Conservation (phyloP, 2,329 filamentous ascomycete genomes). For the Parastagonospora nodorum region DNA sequence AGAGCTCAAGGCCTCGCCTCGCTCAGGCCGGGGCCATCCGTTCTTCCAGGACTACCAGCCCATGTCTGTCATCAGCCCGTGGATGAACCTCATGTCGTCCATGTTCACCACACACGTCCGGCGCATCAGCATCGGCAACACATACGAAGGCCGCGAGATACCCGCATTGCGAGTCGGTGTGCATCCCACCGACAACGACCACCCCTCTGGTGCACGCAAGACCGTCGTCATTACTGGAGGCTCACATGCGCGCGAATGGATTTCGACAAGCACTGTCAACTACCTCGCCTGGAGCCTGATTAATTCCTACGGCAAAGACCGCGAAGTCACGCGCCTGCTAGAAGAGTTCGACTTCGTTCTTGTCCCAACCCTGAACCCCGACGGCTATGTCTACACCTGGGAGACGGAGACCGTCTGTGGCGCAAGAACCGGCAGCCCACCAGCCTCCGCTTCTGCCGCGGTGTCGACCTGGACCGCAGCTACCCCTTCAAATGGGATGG, state of each 20-base stretch:
- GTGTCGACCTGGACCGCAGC: slow-evolving; percentile 85
- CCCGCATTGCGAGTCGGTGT: slow-evolving; percentile 77
- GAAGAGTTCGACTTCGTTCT: slow-evolving; percentile 87
- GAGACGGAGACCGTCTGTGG: slow-evolving; percentile 92
- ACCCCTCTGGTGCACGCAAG: slow-evolving; percentile 61
- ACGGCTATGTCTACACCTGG: slow-evolving; percentile 95
- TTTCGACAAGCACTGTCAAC: slow-evolving; percentile 86
- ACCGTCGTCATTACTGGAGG: slow-evolving; percentile 84
- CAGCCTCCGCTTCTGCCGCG: slow-evolving; percentile 78
- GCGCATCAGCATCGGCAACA: slow-evolving; percentile 77
- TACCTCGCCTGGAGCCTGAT: slow-evolving; percentile 90
- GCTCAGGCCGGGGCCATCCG: slow-evolving; percentile 59
- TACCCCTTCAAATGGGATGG: slow-evolving; percentile 87
- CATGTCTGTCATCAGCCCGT: slow-evolving; percentile 79
- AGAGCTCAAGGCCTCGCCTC: slow-evolving; percentile 34
- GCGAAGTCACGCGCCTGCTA: slow-evolving; percentile 74
- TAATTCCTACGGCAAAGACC: slow-evolving; percentile 76
- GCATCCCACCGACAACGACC: slow-evolving; percentile 56
- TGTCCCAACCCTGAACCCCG: slow-evolving; percentile 86
- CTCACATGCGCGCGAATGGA: slow-evolving; percentile 95
- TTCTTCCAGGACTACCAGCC: slow-evolving; percentile 96
- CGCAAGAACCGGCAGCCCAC: slow-evolving; percentile 91
- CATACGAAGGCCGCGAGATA: slow-evolving; percentile 86
- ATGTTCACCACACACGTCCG: slow-evolving; percentile 85
- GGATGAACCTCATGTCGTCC: slow-evolving; percentile 87